A percentile compares a stretch with the other conserved stretches of the same genome.
Conservation (phyloP, 305 asterid species). For the Vinca major region DNA sequence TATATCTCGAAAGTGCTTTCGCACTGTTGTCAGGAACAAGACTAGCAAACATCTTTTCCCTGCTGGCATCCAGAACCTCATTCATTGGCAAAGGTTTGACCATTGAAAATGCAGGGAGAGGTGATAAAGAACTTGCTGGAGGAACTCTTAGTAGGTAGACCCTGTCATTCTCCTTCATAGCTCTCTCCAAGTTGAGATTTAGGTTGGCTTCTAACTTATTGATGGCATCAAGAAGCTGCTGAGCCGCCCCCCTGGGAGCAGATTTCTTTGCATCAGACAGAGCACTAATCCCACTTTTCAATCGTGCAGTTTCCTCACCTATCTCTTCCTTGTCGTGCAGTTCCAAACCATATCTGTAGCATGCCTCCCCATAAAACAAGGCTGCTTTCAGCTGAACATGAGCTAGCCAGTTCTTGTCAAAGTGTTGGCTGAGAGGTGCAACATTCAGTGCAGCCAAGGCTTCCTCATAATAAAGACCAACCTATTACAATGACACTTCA, state of each 20-base stretch:
- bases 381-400: constrained; percentile 93
- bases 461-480: constrained; percentile 86
- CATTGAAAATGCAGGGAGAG: constrained; percentile 90
- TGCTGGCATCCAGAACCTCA: constrained; percentile 87
- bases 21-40: constrained; percentile 95
- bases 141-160: constrained; percentile 98
- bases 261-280: constrained; percentile 71
- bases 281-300: constrained; percentile 67
- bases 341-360: constrained; percentile 83
- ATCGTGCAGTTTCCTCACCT: constrained; percentile 92
- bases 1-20: constrained; percentile 87
- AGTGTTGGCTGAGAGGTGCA: constrained; percentile 80
- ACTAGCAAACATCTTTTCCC: constrained; percentile 78
- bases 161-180: constrained; percentile 88
- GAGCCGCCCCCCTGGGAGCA: constrained; percentile 75
- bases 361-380: constrained; percentile 86
- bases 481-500: constrained; percentile 32
- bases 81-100: constrained; percentile 86
- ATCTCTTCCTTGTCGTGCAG: constrained; percentile 94
- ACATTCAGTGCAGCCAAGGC: constrained; percentile 62
- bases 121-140: constrained; percentile 61
- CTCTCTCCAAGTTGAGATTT: constrained; percentile 79
- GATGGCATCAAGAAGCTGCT: constrained; percentile 73
- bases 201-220: constrained; percentile 61
- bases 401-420: constrained; percentile 85